Evolutionary conservation across 176 grass and related monocot species (phyloP), one percentile per base, ranked within the genome.

Genomic region (Pharus latifolius): DNA sequence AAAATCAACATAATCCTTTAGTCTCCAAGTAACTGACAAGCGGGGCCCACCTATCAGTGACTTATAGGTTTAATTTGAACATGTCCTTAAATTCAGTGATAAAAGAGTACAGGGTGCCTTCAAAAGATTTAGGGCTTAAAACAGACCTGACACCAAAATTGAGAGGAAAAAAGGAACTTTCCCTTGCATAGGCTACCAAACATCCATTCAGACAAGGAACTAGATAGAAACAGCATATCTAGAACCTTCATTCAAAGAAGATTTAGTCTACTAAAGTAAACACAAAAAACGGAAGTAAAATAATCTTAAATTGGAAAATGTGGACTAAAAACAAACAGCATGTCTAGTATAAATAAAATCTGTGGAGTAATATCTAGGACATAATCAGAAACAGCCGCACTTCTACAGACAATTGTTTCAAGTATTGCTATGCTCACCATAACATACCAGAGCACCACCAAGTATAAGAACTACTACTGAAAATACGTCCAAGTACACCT

Each of bases 401-500:
- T 38, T 38, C 35, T 38, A 38, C 35, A 38, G n/a, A n/a, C 35
- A 5, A 38, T 38, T 9, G 8, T 38, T 38, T 38, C 9, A 38
- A 38, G 8, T 65, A 64, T 65, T 15, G 55, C n/a, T 13, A 74
- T 78, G 59, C 76, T 92, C 70, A 99, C 96, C 96, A 62, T 99
- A 99, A 84, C 90, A 88, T 55, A 87, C 76, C 76, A 99, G 60
- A 73, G 87, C 96, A 77, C 72, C 76, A 15, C 84, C 96, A 56
- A 91, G 67, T 66, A 99, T 49, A 75, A 99, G 73, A 81, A 80
- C 65, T 52, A 87, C 84, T 63, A 84, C 79, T 84, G 96, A 95
- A 88, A 95, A 95, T 73, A 88, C 87, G 85, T 88, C 84, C 74
- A 99, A 79, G 69, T 94, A 99, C 63, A 99, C 87, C 96, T 99